phyloP scores from a whole-genome alignment of 2,329 filamentous ascomycete species.

The Thelonectria blattea region DNA sequence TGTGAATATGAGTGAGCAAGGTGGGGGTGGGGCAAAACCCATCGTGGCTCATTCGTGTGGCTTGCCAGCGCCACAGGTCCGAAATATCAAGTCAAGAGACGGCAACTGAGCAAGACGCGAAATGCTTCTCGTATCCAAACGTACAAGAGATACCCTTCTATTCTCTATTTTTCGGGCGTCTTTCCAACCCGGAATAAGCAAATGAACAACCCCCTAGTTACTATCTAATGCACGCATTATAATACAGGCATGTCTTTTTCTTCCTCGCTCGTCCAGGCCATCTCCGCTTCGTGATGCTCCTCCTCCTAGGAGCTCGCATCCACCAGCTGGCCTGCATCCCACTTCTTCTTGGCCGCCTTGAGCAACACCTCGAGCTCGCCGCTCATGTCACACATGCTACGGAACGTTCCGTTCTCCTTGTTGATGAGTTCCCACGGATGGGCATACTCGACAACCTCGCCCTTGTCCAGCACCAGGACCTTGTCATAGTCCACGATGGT shows the following conservation, averaged over 20 bases:
- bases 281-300: conserved; percentile 2
- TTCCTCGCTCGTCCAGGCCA: conserved; percentile 18
- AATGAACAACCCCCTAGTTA: not conserved
- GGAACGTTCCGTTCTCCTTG: conserved; percentile 69
- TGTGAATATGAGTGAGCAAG: conserved; percentile 3
- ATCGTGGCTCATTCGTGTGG: not conserved
- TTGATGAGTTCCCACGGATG: conserved; percentile 83
- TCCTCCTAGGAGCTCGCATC: conserved; percentile 41
- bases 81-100: not conserved
- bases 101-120: not conserved
- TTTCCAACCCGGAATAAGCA: conserved; percentile 7
- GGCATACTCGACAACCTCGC: conserved; percentile 85
- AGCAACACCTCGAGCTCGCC: conserved; percentile 60
- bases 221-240: conserved; percentile 2
- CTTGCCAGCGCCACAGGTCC: conserved; percentile 9
- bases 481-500: conserved; percentile 99
- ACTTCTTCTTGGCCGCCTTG: conserved; percentile 63
- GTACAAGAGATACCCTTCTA: conserved; percentile 21
- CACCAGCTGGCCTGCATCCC: conserved; percentile 48
- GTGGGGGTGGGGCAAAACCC: conserved; percentile 13
- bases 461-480: conserved; percentile 91
- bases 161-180: conserved; percentile 15
- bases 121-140: not conserved
- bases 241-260: conserved; percentile 8
- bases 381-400: conserved; percentile 69